Conservation (phyloP, 2,329 filamentous ascomycete species). For the Tolypocladium paradoxum region DNA sequence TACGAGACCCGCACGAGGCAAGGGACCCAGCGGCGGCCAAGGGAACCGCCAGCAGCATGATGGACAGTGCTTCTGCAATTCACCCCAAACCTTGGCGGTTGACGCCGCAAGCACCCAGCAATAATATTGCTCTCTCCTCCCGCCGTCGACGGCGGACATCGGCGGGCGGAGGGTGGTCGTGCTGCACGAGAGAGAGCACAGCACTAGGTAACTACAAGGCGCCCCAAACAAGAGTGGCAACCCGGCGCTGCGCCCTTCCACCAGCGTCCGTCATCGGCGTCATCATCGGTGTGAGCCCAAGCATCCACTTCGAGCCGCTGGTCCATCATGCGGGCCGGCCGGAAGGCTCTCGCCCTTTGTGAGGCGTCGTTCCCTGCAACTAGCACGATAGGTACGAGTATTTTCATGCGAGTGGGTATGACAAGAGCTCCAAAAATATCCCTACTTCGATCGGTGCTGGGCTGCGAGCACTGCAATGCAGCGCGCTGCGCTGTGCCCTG, state of each 20-base stretch:
- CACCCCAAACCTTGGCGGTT: not conserved
- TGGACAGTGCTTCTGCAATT: not conserved
- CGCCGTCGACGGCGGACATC: not conserved
- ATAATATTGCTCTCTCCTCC: not conserved
- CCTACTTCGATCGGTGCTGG: not conserved
- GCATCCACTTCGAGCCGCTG: not conserved
- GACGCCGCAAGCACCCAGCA: not conserved
- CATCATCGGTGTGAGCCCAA: not conserved
- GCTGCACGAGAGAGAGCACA: no score
- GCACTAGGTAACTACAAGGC: no score
- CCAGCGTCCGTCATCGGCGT: not conserved
- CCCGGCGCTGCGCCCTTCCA: not conserved
- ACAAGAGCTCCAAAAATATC: not conserved
- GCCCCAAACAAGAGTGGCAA: not conserved
- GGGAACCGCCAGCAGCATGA: not conserved
- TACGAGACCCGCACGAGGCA: not conserved
- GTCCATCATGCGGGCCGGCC: not conserved
- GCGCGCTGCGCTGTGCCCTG: not conserved
- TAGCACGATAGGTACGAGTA: no score
- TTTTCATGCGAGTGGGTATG: not conserved
- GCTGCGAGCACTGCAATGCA: not conserved
- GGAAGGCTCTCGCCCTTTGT: not conserved
- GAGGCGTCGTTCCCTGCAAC: not conserved
- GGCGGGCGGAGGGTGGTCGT: not conserved
- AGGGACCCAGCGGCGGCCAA: not conserved